Conservation (phyloP, 2,329 filamentous ascomycete species). For the Chrysoporthe puriensis region DNA sequence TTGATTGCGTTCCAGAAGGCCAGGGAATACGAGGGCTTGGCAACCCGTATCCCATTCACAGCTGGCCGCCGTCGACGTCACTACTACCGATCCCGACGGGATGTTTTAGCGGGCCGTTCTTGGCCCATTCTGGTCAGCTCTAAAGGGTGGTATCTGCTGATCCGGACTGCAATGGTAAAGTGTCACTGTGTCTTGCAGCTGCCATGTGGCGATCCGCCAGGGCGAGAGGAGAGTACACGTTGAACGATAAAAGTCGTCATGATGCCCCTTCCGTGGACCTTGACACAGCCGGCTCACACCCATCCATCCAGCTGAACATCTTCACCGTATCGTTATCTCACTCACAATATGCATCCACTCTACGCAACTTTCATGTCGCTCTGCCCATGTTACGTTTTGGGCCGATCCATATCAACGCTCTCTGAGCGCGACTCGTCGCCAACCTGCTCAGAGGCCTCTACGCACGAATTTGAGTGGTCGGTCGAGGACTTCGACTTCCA, state of each 20-base stretch:
- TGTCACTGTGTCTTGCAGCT: not conserved
- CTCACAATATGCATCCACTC: constrained; percentile 13
- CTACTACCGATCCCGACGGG: not conserved
- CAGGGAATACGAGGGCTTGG: constrained; percentile 28
- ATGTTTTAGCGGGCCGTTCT: not conserved
- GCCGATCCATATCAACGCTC: constrained; percentile 31
- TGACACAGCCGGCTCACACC: not conserved
- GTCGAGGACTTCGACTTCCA: constrained; percentile 52
- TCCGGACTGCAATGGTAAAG: not conserved
- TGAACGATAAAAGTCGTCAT: not conserved
- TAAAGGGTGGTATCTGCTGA: not conserved
- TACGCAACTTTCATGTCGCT: constrained; percentile 1
- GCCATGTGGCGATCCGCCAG: not conserved
- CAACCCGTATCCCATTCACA: constrained; percentile 13
- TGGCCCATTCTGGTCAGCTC: not conserved
- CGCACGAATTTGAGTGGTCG: constrained; percentile 44
- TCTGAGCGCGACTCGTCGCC: constrained; percentile 29
- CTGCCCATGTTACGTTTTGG: not conserved
- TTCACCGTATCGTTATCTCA: not conserved
- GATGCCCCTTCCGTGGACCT: not conserved
- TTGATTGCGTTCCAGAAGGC: constrained; percentile 7
- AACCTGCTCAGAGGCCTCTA: constrained; percentile 40
- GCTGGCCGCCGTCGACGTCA: constrained; percentile 21
- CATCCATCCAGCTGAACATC: not conserved
- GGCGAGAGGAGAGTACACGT: not conserved